Conservation (phyloP, 2,329 filamentous ascomycete species). For the Fusarium protoensiforme region DNA sequence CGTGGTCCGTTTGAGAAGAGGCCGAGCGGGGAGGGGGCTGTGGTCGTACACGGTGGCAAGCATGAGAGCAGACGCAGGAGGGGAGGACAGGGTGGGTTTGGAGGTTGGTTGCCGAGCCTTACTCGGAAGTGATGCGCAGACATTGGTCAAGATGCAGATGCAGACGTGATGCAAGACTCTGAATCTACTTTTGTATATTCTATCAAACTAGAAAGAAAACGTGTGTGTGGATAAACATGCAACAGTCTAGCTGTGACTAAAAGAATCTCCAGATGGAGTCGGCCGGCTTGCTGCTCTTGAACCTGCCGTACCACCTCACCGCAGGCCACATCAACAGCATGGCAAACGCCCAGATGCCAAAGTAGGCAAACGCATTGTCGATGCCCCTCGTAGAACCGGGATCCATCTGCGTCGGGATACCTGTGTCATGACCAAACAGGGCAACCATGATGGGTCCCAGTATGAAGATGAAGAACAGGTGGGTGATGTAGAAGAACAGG, state of each 20-base stretch:
- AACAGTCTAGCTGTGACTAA: conserved; percentile 33
- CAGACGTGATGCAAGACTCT: background rate
- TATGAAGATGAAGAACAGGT: conserved; percentile 49
- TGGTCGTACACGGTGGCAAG: background rate
- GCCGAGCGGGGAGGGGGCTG: background rate
- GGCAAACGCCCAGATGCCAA: conserved; percentile 48
- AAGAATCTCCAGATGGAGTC: conserved; percentile 61
- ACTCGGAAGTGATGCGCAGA: background rate
- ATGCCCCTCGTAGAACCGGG: conserved; percentile 46
- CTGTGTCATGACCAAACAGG: conserved; percentile 50
- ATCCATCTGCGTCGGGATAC: conserved; percentile 37
- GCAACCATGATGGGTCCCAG: conserved; percentile 39
- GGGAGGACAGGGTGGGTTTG: background rate
- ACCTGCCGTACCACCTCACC: conserved; percentile 55
- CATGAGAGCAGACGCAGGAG: background rate
- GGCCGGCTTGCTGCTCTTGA: conserved; percentile 54
- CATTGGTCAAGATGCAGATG: background rate
- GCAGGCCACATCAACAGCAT: conserved; percentile 55
- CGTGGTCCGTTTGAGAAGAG: background rate
- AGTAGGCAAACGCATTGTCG: conserved; percentile 51
- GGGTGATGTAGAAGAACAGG: conserved; percentile 58
- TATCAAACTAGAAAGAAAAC: background rate
- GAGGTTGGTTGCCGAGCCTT: background rate
- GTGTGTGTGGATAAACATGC: background rate
- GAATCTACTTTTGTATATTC: background rate